Base-by-base conservation (phyloP, 2,329 filamentous ascomycete genomes). In the Cercospora citrullina region DNA sequence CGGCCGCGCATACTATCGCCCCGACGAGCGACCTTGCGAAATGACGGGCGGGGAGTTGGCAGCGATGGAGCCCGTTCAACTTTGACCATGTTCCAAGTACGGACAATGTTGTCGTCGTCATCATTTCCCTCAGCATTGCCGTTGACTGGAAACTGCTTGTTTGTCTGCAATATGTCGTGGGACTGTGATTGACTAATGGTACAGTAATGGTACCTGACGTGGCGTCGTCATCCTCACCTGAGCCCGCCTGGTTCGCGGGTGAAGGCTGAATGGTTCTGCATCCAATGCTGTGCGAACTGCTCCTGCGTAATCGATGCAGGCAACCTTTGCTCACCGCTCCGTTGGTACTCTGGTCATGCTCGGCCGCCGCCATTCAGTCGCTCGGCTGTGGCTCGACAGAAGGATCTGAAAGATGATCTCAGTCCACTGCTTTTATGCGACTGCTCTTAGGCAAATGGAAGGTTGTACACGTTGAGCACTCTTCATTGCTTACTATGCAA, bases 131-230 rank as follows among this genome's bases (percentile, higher is more conserved):
- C 42, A 21, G 42, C 42, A 21, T 21, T 39, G 36, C 16, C 42
- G 45, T 60, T 16, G 16, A 30, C 28, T 9, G 51, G 30, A 30
- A 23, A 30, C n/a, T 60, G 14, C n/a, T 36, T 57, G 21, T 26
- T 31, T 21, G 45, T 16, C 33, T 55, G 33, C n/a, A 60, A 28
- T 16, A 33, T 53, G 26, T 36, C 33, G 39, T 33, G 33, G n/a
- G 42, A 60, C 57, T 66, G 18, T 12, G 26, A 48, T 55, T 16
- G 42, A 48, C 57, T 53, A 53, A 30, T 45, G 51, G 39, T 23
- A 48, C 42, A 18, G 42, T 28, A 57, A 30, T 36, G 64, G 64
- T 66, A 66, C 64, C 64, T 66, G 64, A 66, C 63, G 63, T 65
- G 63, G 55, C 57, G 48, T 16, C 9, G 48, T 48, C 53, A 60